phyloP scores from a whole-genome alignment of 2,329 filamentous ascomycete genomes.

The Exophiala phaeomuriformis region DNA sequence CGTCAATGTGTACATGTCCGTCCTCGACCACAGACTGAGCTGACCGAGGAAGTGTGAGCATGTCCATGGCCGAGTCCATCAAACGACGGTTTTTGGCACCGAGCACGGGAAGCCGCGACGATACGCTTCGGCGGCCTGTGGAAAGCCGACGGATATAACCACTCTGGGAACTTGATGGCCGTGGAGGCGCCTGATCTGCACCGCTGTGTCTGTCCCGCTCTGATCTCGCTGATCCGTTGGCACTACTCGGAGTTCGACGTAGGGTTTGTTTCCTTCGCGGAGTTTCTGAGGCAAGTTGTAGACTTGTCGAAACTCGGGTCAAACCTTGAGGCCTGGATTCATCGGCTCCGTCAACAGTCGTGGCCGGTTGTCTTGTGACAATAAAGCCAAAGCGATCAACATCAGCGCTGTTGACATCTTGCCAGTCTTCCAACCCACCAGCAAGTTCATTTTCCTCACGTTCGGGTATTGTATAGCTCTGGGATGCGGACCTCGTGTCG shows the following conservation, averaged over 20 bases:
- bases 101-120: constrained; percentile 44
- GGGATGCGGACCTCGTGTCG: constrained; percentile 10
- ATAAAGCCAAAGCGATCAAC: constrained; percentile 63
- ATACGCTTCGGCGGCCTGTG: constrained; percentile 31
- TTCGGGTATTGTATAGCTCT: constrained; percentile 17
- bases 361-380: constrained; percentile 26
- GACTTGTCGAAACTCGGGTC: constrained; percentile 53
- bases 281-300: constrained; percentile 50
- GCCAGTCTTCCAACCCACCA: constrained; percentile 60
- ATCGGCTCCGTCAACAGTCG: constrained; percentile 9
- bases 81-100: constrained; percentile 40
- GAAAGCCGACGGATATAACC: constrained; percentile 39
- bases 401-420: constrained; percentile 51
- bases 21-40: constrained; percentile 40
- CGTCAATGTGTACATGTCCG: constrained; percentile 32
- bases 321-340: constrained; percentile 37
- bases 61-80: constrained; percentile 56
- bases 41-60: constrained; percentile 50
- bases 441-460: constrained; percentile 52
- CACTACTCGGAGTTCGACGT: constrained; percentile 43
- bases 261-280: constrained; percentile 49
- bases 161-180: constrained; percentile 29
- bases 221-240: constrained; percentile 39
- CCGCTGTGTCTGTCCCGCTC: constrained; percentile 28
- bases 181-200: constrained; percentile 32